Percentiles rank a stretch among this genome's conserved stretches.
Conservation (phyloP, 2,329 filamentous ascomycete species). For the Exophiala sideris region DNA sequence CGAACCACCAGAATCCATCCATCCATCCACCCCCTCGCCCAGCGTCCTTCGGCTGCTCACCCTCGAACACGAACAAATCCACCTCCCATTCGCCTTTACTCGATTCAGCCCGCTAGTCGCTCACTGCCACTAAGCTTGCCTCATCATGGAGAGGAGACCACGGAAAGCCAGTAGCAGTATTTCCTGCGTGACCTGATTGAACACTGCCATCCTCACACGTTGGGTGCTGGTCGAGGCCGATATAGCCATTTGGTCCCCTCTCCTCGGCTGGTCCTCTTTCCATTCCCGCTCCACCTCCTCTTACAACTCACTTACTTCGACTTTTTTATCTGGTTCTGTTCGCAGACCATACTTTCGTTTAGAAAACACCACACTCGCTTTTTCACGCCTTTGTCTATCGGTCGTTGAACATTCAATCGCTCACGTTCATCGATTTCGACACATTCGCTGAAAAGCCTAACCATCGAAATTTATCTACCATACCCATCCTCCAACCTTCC, state of each 20-base stretch:
- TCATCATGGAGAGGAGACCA: conserved; percentile 10
- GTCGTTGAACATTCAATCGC: conserved; percentile 29
- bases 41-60: background rate
- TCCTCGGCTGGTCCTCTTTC: conserved; percentile 22
- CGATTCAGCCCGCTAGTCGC: conserved; percentile 21
- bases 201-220: conserved; percentile 9
- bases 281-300: conserved; percentile 23
- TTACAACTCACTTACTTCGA: conserved; percentile 17
- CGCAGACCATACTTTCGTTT: conserved; percentile 31
- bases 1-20: background rate
- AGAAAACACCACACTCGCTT: conserved; percentile 26
- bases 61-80: conserved; percentile 3
- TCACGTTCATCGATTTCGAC: conserved; percentile 26
- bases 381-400: conserved; percentile 20
- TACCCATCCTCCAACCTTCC: background rate
- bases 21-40: background rate
- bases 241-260: conserved; percentile 26
- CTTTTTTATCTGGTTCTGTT: conserved; percentile 27
- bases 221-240: conserved; percentile 20
- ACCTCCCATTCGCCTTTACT: conserved; percentile 9
- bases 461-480: background rate
- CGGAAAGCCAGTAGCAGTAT: too few relatives aligned
- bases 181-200: conserved; percentile 18
- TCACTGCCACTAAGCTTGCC: conserved; percentile 24
- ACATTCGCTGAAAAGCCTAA: conserved; percentile 22